Evolutionary conservation across 2,329 filamentous ascomycete species (phyloP), one percentile per base, ranked within the genome.

Genomic region (Endothia cerciana): DNA sequence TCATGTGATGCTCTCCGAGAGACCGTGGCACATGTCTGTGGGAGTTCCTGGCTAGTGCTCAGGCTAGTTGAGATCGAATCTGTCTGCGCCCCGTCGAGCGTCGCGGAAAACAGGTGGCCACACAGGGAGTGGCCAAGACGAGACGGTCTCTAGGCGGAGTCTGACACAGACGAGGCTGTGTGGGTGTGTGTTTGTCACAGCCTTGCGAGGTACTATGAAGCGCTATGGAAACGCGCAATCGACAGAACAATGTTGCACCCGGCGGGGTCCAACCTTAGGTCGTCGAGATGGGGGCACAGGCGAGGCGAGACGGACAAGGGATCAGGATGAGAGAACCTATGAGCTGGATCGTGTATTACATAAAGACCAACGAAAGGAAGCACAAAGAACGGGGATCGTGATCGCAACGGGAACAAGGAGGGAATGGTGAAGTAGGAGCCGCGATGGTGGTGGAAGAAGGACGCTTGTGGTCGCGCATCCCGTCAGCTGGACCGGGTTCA

Each of bases 401-500:
- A n/a, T n/a, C n/a, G n/a, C n/a, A n/a, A n/a, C n/a, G n/a, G n/a
- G n/a, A 36, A 6, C 6, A 36, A 36, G 6, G 33, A 36, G 10
- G 33, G 17, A 30, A 28, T 28, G 6, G 25, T 25, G 11, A 47
- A 15, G 47, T 28, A 51, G 28, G 15, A 30, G 11, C 13, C 11
- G 47, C 47, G 47, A 28, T 36, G 49, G 30, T n/a, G 28, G 28
- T 19, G 25, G 45, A 49, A 15, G 22, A 22, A 28, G 45, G 28
- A 28, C 51, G 28, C 19, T 8, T 17, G 4, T 36, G 19, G 15
- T 36, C n/a, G 30, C 25, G 49, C 49, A 55, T 30, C 6, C 49
- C 28, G 28, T 55, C 49, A 55, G 49, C 49, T 55, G 49, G 28
- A 19, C 49, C 49, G n/a, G 49, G 49, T 33, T 55, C 13, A 53